Evolutionary conservation across 208 protist genomes (phyloP).

Genomic region (Leishmania guyanensis): DNA sequence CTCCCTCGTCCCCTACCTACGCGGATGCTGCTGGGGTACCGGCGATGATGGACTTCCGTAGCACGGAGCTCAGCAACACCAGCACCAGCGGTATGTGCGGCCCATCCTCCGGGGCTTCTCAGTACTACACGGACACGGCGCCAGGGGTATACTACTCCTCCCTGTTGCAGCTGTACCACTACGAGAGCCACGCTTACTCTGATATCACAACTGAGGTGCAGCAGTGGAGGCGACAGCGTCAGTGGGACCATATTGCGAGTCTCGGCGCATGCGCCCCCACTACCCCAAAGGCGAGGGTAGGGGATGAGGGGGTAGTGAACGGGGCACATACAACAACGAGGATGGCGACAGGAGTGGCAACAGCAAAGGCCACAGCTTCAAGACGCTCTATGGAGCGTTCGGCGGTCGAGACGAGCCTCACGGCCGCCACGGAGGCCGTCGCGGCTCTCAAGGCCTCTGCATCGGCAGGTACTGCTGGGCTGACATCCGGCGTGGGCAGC

Average conservation of each 20-base stretch:
- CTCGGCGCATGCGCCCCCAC: background rate
- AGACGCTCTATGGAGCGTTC: background rate
- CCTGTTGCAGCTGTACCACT: slow-evolving; percentile 17
- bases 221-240: slow-evolving; percentile 22
- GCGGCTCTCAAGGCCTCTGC: background rate
- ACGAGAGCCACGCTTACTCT: slow-evolving; percentile 23
- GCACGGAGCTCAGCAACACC: background rate
- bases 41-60: background rate
- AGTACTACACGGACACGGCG: slow-evolving; percentile 24
- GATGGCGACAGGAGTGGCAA: background rate
- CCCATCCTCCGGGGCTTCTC: background rate
- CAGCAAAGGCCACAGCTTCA: background rate
- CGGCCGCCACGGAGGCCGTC: background rate
- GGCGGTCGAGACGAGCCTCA: background rate
- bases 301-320: background rate
- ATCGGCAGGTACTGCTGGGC: background rate
- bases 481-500: background rate
- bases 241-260: background rate
- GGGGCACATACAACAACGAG: background rate
- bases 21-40: background rate
- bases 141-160: slow-evolving; percentile 20
- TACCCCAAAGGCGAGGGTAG: background rate
- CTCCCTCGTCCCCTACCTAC: background rate
- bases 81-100: background rate
- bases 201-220: slow-evolving; percentile 36